Conservation (phyloP, 345 rosid genomes). For the Rhodamnia rubescens region DNA sequence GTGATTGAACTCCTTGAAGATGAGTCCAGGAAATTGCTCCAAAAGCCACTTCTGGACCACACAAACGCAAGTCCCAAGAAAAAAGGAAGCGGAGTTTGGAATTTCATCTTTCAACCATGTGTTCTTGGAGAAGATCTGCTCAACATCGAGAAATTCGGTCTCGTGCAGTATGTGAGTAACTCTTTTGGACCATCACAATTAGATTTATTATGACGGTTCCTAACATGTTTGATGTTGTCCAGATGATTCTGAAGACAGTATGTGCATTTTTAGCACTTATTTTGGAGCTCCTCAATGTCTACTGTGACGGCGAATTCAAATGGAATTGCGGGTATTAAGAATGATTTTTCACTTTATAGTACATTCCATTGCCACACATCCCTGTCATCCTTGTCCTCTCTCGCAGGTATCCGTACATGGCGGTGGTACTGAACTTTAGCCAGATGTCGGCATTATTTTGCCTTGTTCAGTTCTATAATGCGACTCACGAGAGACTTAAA, state of each 20-base stretch:
- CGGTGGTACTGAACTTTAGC: constrained; percentile 75
- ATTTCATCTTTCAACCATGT: constrained; percentile 56
- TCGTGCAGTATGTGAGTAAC: constrained; percentile 73
- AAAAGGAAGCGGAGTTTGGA: constrained; percentile 19
- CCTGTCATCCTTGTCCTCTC: neutral
- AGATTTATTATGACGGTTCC: neutral
- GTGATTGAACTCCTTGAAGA: constrained; percentile 52
- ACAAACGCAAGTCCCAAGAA: constrained; percentile 7
- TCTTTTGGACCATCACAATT: neutral
- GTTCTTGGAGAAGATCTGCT: constrained; percentile 57
- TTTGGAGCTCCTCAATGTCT: constrained; percentile 60
- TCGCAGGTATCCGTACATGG: constrained; percentile 74
- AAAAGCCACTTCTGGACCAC: constrained; percentile 34
- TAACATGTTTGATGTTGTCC: neutral
- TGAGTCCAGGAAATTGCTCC: constrained; percentile 27
- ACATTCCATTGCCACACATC: neutral
- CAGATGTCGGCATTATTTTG: constrained; percentile 94
- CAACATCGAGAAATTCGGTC: constrained; percentile 58
- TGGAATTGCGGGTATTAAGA: constrained; percentile 68
- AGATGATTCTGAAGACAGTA: constrained; percentile 89
- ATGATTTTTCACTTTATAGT: neutral
- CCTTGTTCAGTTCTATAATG: constrained; percentile 81
- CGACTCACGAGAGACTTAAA: constrained; percentile 61
- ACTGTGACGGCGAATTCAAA: constrained; percentile 81
- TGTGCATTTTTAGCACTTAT: constrained; percentile 66